Evolutionary conservation across 805 yeast species (phyloP).

Genomic region (Metschnikowia baotianmanensis): DNA sequence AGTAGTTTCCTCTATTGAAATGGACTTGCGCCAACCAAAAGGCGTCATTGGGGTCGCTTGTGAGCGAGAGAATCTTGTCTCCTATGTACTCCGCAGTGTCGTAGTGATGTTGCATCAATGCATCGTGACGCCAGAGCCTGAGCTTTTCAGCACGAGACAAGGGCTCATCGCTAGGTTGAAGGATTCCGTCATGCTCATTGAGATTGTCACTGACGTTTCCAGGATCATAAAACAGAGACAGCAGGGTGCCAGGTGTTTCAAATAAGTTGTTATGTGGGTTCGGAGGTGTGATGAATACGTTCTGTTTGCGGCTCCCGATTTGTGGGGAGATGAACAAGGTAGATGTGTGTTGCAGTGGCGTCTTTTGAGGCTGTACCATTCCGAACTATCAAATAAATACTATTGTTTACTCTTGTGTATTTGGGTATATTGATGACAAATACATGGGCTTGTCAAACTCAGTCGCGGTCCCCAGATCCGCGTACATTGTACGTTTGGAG

Average conservation of each 20-base stretch:
- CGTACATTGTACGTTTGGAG: too few species aligned
- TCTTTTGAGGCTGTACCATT: slow-evolving; percentile 24
- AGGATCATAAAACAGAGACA: slow-evolving; percentile 38
- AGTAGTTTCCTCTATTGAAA: slow-evolving; percentile 70
- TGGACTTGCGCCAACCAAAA: slow-evolving; percentile 95
- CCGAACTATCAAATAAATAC: too few species aligned
- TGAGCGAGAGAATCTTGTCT: slow-evolving; percentile 80
- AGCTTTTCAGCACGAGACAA: slow-evolving; percentile 80
- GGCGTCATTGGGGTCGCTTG: slow-evolving; percentile 88
- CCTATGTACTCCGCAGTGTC: slow-evolving; percentile 88
- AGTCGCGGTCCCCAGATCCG: too few species aligned
- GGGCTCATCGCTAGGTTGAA: slow-evolving; percentile 32
- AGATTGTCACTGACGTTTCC: slow-evolving; percentile 20
- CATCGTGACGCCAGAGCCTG: slow-evolving; percentile 91
- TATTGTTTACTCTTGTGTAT: too few species aligned
- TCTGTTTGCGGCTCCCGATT: slow-evolving; percentile 39
- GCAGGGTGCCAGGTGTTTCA: slow-evolving; percentile 42
- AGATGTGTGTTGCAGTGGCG: slow-evolving; percentile 63
- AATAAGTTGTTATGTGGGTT: slow-evolving; percentile 42
- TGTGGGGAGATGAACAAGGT: slow-evolving; percentile 73
- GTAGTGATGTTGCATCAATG: slow-evolving; percentile 87
- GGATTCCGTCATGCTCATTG: slow-evolving; percentile 5
- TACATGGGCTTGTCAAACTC: too few species aligned
- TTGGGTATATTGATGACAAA: too few species aligned
- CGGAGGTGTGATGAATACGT: slow-evolving; percentile 47